A percentile compares a stretch with the other conserved stretches of the same genome.
These are phyloP conservation scores for Panaeolus papilionaceus DNA, from an alignment of 768 basidiomycete species.

Conservation along the genomic window DNA sequence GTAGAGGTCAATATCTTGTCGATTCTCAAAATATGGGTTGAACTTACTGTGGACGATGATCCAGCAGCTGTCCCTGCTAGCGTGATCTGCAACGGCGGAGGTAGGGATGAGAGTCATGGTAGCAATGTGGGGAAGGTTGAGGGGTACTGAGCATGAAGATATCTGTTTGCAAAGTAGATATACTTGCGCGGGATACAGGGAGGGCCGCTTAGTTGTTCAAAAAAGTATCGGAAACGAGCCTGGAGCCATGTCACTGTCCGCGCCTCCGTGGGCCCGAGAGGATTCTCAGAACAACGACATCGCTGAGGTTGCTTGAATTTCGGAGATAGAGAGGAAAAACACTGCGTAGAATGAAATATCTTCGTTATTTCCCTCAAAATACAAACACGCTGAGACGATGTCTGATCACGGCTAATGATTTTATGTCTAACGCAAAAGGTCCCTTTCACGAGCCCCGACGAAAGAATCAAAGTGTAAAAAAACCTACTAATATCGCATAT, in stretches of 20 bases:
- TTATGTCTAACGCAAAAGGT: background rate
- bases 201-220: conserved; percentile 21
- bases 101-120: conserved; percentile 5
- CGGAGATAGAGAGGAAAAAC: conserved; percentile 45
- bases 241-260: conserved; percentile 22
- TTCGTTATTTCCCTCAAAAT: background rate
- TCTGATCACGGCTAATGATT: background rate
- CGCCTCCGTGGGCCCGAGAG: conserved; percentile 25
- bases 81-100: conserved; percentile 36
- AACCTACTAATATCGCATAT: background rate
- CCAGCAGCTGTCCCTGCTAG: conserved; percentile 42
- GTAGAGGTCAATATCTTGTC: background rate
- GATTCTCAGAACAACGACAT: conserved; percentile 4
- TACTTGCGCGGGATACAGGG: conserved; percentile 28
- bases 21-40: background rate
- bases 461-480: background rate
- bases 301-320: conserved; percentile 12
- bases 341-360: background rate
- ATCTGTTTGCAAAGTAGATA: conserved; percentile 23
- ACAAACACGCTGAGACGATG: background rate
- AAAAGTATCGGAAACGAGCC: conserved; percentile 19
- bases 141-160: background rate
- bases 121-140: background rate
- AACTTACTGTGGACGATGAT: conserved; percentile 82
- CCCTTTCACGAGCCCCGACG: background rate